These are phyloP conservation scores for Hanseniaspora uvarum DNA, from an alignment of 1,139 yeast genomes.

Conservation along the genomic window DNA sequence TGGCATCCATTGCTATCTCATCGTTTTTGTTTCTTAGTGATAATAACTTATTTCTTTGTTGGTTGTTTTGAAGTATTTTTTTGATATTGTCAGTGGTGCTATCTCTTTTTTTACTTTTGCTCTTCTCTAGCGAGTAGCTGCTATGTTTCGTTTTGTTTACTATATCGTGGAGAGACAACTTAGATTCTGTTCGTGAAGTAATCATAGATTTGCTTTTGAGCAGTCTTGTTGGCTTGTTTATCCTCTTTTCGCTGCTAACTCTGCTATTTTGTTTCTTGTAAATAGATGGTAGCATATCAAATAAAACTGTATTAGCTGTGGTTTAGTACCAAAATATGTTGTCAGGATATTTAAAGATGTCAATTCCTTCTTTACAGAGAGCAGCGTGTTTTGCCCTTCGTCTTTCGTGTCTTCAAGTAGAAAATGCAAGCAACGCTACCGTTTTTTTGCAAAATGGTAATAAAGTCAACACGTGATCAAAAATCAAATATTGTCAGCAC, in stretches of 20 bases:
- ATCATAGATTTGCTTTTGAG: background rate
- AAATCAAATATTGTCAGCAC: too few species aligned
- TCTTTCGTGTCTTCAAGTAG: too few species aligned
- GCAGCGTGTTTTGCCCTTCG: too few species aligned
- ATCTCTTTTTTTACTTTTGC: background rate
- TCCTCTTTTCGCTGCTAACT: background rate
- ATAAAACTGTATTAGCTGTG: background rate
- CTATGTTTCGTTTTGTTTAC: background rate
- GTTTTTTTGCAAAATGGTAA: too few species aligned
- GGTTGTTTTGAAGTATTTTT: background rate
- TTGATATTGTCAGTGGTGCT: background rate
- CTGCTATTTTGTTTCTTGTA: background rate
- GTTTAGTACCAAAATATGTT: too few species aligned
- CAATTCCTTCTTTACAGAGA: too few species aligned
- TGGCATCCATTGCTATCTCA: background rate
- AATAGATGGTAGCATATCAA: constrained; percentile 2
- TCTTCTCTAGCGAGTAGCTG: background rate
- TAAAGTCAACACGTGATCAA: too few species aligned
- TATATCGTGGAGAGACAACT: constrained; percentile 1
- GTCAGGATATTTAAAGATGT: too few species aligned
- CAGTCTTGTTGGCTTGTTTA: background rate
- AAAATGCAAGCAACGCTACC: too few species aligned
- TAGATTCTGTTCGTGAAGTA: background rate
- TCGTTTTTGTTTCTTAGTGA: background rate
- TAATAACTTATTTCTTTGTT: background rate